Base-by-base conservation (phyloP, 176 grass and related monocot species). In the Avena eriantha region DNA sequence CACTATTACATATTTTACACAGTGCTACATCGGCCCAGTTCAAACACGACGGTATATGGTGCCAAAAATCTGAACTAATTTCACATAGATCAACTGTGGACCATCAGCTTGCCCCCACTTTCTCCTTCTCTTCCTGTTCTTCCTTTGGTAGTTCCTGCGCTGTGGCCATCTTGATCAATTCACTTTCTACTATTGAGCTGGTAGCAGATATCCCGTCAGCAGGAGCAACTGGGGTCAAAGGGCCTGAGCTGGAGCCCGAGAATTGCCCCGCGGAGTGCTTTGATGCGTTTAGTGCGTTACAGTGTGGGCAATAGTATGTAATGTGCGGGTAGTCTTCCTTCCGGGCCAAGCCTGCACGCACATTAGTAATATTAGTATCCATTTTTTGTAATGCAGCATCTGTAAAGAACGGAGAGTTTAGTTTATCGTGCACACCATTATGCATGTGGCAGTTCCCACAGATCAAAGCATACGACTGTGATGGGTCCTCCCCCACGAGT, bases 381-480 rank as follows among this genome's bases (percentile, higher is more conserved):
- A 5, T 36, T 66, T 6, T 43, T 31, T 48, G 24, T 5, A 39
- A 75, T 4, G 18, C 0, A 82, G 24, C 19, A 82, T 36, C 13
- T 73, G 11, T 89, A 82, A 36, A 43, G 41, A 51, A 59, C 3
- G 61, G 51, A 54, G 51, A 69, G 36, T 35, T 66, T 49, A 43
- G 21, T 87, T 76, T 34, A 78, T 69, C 54, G 29, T 33, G 79
- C 90, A 2, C 34, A 98, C 97, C 97, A 84, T 99, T 99, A 84
- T 99, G 97, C 97, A 99, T 96, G 85, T 87, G 87, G 77, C 97
- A 99, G 76, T 91, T 96, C 36, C 97, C 94, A 90, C 97, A 99
- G 54, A 99, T 99, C 78, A 99, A 91, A 66, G 97, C 97, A 24
- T 99, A 99, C 0, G 94, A 94, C 14, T 99, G 97, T 24, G 94